phyloP scores from a whole-genome alignment of 1,284 basidiomycete species.

The Cryptococcus wingfieldii region DNA sequence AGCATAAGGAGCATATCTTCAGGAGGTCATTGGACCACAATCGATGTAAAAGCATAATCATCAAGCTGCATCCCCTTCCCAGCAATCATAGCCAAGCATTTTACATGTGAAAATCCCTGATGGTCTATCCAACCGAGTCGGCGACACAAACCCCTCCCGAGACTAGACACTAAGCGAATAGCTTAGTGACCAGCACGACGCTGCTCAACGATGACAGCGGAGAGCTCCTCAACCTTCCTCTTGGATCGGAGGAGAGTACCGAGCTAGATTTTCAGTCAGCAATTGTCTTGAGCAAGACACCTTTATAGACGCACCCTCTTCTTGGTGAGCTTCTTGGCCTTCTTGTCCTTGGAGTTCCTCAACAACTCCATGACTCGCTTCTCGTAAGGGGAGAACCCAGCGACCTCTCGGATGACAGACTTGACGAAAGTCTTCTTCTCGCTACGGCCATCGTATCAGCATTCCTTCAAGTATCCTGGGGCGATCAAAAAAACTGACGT shows the following conservation, averaged over 20 bases:
- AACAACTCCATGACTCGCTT: slow-evolving; percentile 97
- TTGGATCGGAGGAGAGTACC: slow-evolving; percentile 94
- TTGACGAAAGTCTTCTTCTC: slow-evolving; percentile 84
- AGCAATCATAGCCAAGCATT: neutral
- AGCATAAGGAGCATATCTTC: too few species aligned
- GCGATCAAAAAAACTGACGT: slow-evolving; percentile 35
- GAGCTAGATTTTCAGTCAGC: slow-evolving; percentile 56
- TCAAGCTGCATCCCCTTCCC: slow-evolving; percentile 1
- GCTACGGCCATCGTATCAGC: slow-evolving; percentile 18
- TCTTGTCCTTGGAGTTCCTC: slow-evolving; percentile 99
- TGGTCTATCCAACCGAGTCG: neutral
- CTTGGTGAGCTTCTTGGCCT: slow-evolving; percentile 96
- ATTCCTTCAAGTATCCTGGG: neutral
- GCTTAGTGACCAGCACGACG: slow-evolving; percentile 50
- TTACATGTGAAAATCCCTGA: slow-evolving; percentile 2
- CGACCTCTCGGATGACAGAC: slow-evolving; percentile 87
- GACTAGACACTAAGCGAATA: slow-evolving; percentile 3
- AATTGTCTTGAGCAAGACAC: neutral
- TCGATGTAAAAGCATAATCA: neutral
- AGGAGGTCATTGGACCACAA: too few species aligned
- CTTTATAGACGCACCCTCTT: slow-evolving; percentile 70
- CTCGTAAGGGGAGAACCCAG: slow-evolving; percentile 98
- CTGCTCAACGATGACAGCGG: slow-evolving; percentile 71
- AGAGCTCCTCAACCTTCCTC: slow-evolving; percentile 93
- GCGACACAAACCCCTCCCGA: neutral